phyloP scores from a whole-genome alignment of 1,284 basidiomycete species.

The Naganishia sp. region DNA sequence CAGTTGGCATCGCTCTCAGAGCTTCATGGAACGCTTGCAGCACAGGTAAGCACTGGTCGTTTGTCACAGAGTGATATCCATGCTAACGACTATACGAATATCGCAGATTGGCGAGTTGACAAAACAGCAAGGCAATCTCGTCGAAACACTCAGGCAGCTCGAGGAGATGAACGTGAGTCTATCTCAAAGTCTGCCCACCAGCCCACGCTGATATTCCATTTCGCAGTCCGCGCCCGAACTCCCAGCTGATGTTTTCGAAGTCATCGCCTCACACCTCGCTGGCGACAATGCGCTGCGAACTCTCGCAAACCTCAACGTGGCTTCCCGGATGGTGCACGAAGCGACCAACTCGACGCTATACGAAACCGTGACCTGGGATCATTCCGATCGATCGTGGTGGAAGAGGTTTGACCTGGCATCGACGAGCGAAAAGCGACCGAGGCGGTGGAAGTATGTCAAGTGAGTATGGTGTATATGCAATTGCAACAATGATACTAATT shows the following conservation, averaged over 20 bases:
- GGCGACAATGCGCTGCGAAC: constrained; percentile 19
- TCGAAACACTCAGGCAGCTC: constrained; percentile 19
- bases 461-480: not conserved
- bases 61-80: not conserved
- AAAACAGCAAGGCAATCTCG: constrained; percentile 17
- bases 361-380: constrained; percentile 23
- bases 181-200: not conserved
- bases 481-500: not conserved
- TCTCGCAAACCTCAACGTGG: constrained; percentile 19
- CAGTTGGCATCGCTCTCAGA: constrained; percentile 15
- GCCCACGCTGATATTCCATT: not conserved
- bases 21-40: constrained; percentile 12
- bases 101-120: constrained; percentile 8
- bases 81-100: not conserved
- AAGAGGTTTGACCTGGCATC: constrained; percentile 14
- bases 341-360: constrained; percentile 23
- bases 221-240: constrained; percentile 6
- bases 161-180: constrained; percentile 21
- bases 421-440: constrained; percentile 2
- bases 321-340: constrained; percentile 20
- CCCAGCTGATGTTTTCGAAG: constrained; percentile 16
- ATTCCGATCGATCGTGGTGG: constrained; percentile 18
- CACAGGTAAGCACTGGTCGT: constrained; percentile 2
- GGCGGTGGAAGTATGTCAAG: constrained; percentile 25
- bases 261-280: constrained; percentile 12